phyloP scores from a whole-genome alignment of 805 yeast species.

The Saturnispora gosingensis region DNA sequence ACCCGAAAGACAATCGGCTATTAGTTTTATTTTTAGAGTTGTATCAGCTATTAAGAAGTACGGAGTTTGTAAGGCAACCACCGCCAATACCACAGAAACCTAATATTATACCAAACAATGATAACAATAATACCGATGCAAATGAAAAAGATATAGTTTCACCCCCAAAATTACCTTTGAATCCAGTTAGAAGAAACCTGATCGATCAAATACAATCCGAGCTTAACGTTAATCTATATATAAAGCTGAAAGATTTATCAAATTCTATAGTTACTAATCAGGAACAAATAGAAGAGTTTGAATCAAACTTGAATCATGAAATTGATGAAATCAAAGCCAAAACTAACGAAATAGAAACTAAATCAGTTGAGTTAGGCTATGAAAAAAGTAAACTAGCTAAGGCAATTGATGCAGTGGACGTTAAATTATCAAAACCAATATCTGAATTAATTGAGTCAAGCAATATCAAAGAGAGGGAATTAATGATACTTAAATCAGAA shows the following conservation, averaged over 20 bases:
- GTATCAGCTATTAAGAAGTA: background rate
- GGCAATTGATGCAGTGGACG: background rate
- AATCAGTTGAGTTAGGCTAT: background rate
- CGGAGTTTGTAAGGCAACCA: conserved; percentile 1
- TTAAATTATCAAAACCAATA: background rate
- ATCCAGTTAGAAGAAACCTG: background rate
- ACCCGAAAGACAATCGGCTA: conserved; percentile 22
- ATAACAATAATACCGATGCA: background rate
- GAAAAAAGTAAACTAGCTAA: background rate
- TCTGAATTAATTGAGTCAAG: background rate
- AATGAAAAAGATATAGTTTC: background rate
- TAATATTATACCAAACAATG: background rate
- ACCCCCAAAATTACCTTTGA: background rate
- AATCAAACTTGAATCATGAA: background rate
- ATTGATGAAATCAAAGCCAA: background rate
- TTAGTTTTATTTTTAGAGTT: conserved; percentile 18
- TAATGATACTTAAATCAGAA: background rate
- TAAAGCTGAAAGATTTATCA: background rate
- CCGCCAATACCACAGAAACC: conserved; percentile 27
- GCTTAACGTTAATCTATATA: background rate
- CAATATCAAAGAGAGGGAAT: background rate
- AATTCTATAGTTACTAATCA: background rate
- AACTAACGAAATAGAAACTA: background rate
- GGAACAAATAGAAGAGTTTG: background rate
- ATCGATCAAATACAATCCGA: conserved; percentile 1